Conservation (phyloP, 495 filamentous ascomycete genomes). For the Penicillium tannophilum region DNA sequence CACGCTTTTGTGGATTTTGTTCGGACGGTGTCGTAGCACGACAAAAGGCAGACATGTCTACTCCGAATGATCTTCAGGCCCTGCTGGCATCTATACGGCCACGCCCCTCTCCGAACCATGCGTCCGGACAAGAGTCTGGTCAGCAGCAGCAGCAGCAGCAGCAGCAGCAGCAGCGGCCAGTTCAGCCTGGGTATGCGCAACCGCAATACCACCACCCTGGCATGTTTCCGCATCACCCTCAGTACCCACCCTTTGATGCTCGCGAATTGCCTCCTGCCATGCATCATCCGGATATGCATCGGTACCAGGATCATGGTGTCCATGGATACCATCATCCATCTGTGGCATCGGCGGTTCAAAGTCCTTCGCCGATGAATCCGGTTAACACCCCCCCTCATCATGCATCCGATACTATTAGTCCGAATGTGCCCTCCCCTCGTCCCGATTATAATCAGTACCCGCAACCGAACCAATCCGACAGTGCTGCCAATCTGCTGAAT, state of each 20-base stretch:
- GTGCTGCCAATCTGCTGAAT: conserved; percentile 74
- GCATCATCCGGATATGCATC: neutral
- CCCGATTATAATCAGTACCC: conserved; percentile 36
- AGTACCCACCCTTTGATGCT: conserved; percentile 41
- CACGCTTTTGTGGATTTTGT: conserved; percentile 14
- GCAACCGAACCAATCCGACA: conserved; percentile 53
- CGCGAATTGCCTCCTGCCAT: conserved; percentile 15
- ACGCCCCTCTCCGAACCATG: conserved; percentile 42
- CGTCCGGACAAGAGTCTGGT: conserved; percentile 36
- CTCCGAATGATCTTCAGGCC: conserved; percentile 52
- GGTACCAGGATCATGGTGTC: conserved; percentile 35
- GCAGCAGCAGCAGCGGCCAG: conserved; percentile 13
- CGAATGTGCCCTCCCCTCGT: conserved; percentile 46
- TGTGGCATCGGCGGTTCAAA: conserved; percentile 45
- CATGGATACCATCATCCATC: conserved; percentile 52
- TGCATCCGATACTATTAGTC: conserved; percentile 53
- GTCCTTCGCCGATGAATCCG: conserved; percentile 36
- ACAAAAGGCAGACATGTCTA: conserved; percentile 55
- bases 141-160: conserved; percentile 15
- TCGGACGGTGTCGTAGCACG: conserved; percentile 33
- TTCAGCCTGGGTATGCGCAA: neutral
- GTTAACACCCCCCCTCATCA: conserved; percentile 47
- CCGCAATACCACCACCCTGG: conserved; percentile 15
- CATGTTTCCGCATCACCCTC: conserved; percentile 38
- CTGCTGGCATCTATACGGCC: conserved; percentile 50